Percentiles rank a stretch among this genome's conserved stretches.
Conservation (phyloP, 2,329 filamentous ascomycete species). For the Trichoderma afroharzianum region DNA sequence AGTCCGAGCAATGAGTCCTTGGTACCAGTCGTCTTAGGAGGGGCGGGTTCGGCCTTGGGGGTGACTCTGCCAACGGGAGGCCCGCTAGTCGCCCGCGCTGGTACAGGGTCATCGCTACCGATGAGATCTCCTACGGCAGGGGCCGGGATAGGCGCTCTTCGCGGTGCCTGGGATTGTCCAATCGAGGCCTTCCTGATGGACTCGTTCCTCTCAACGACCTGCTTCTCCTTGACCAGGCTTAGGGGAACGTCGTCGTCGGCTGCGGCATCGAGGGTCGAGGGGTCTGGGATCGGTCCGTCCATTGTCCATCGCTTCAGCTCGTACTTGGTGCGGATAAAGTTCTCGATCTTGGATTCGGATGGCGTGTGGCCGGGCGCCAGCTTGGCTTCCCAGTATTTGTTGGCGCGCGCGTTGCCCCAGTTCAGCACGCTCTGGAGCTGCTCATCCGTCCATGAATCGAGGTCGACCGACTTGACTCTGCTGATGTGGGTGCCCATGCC, state of each 20-base stretch:
- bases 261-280: slow-evolving; percentile 76
- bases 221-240: slow-evolving; percentile 63
- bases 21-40: slow-evolving; percentile 65
- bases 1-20: slow-evolving; percentile 90
- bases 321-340: slow-evolving; percentile 99
- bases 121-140: slow-evolving; percentile 71
- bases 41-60: slow-evolving; percentile 59
- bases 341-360: slow-evolving; percentile 97
- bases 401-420: slow-evolving; percentile 95
- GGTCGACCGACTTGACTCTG: slow-evolving; percentile 94
- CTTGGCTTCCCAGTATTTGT: slow-evolving; percentile 99
- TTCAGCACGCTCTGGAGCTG: slow-evolving; percentile 88
- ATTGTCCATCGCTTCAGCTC: slow-evolving; percentile 99
- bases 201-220: slow-evolving; percentile 58
- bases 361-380: slow-evolving; percentile 85
- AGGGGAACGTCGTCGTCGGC: slow-evolving; percentile 77
- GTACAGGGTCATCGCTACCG: slow-evolving; percentile 66
- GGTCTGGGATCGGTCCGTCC: slow-evolving; percentile 92
- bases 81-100: slow-evolving; percentile 66
- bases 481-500: slow-evolving; percentile 99
- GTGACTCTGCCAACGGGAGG: slow-evolving; percentile 57
- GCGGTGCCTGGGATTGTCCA: slow-evolving; percentile 39
- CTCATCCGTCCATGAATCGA: slow-evolving; percentile 98
- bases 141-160: slow-evolving; percentile 42
- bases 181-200: slow-evolving; percentile 58